A percentile compares a stretch with the other conserved stretches of the same genome.
Evolutionary conservation across 1,284 basidiomycete genomes (phyloP).

Genomic region (Vanrija sp.): DNA sequence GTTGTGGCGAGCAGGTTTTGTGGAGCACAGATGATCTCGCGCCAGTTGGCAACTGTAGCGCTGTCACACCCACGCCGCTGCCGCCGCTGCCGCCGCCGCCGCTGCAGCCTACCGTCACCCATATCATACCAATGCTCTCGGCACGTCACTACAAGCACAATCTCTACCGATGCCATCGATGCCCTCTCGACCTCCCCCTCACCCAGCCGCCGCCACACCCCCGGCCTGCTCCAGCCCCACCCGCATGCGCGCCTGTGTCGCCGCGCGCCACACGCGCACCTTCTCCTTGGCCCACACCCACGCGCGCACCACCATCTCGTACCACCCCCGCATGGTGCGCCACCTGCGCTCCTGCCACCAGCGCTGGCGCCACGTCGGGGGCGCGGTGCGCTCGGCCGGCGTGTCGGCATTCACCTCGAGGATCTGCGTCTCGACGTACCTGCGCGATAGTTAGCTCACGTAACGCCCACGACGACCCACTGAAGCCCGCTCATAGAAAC

Average conservation of each 20-base stretch:
- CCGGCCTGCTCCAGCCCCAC: background rate
- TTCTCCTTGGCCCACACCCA: conserved; percentile 1
- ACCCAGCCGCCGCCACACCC: background rate
- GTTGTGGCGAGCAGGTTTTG: too few relatives aligned
- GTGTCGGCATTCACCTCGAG: conserved; percentile 40
- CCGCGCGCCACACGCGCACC: background rate
- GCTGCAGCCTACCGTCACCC: too few relatives aligned
- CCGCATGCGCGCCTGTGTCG: too few relatives aligned
- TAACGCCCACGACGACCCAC: background rate
- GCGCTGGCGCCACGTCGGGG: conserved; percentile 3
- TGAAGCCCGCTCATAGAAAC: conserved; percentile 24
- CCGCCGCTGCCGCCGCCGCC: too few relatives aligned
- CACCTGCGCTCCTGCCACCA: conserved; percentile 15
- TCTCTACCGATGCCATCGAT: background rate
- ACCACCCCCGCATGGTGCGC: conserved; percentile 12
- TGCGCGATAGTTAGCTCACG: background rate
- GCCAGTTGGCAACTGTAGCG: too few relatives aligned
- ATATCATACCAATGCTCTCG: too few relatives aligned
- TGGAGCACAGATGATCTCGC: too few relatives aligned
- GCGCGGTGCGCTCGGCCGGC: conserved; percentile 2
- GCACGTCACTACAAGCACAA: background rate
- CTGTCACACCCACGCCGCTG: too few relatives aligned
- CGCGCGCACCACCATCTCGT: conserved; percentile 8
- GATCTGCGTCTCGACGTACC: conserved; percentile 42
- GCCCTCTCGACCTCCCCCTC: too few relatives aligned